These are phyloP conservation scores for Teratosphaeria epicoccoides DNA, from an alignment of 2,329 filamentous ascomycete species.

Conservation along the genomic window DNA sequence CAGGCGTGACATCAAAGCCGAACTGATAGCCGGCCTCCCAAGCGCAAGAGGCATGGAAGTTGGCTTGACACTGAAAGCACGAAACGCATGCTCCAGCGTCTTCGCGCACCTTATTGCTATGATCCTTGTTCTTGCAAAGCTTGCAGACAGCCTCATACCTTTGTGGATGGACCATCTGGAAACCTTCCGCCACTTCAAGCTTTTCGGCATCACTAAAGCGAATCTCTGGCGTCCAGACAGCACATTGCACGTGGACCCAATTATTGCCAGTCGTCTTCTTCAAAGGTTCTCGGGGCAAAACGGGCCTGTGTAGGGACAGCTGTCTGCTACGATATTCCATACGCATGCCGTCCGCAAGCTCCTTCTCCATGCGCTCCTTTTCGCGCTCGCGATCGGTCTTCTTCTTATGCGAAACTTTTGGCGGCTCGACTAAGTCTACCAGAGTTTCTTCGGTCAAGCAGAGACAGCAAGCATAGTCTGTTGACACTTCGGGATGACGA, in stretches of 20 bases:
- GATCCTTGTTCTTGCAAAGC: constrained; percentile 59
- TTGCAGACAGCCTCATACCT: constrained; percentile 73
- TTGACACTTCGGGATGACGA: constrained; percentile 83
- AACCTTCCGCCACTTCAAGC: constrained; percentile 78
- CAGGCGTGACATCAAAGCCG: constrained; percentile 80
- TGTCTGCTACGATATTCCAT: constrained; percentile 78
- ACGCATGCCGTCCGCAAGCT: constrained; percentile 66
- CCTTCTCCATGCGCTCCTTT: constrained; percentile 74
- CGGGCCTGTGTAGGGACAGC: constrained; percentile 69
- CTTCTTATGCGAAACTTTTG: constrained; percentile 71
- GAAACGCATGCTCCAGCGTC: constrained; percentile 63
- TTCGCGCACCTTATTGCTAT: constrained; percentile 17
- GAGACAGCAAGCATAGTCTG: constrained; percentile 84
- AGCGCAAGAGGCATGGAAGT: constrained; percentile 83
- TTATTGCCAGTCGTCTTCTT: constrained; percentile 95
- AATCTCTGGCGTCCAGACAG: constrained; percentile 82
- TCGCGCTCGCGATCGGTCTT: constrained; percentile 88
- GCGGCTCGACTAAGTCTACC: constrained; percentile 72
- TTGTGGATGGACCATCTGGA: constrained; percentile 64
- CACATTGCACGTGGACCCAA: constrained; percentile 93
- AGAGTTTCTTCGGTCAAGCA: constrained; percentile 76
- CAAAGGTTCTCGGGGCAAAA: constrained; percentile 76
- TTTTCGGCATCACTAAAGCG: constrained; percentile 80
- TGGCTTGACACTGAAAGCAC: constrained; percentile 62
- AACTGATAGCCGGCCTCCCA: constrained; percentile 71